Conservation (phyloP, 768 basidiomycete genomes). For the Pleurotus sapidus region DNA sequence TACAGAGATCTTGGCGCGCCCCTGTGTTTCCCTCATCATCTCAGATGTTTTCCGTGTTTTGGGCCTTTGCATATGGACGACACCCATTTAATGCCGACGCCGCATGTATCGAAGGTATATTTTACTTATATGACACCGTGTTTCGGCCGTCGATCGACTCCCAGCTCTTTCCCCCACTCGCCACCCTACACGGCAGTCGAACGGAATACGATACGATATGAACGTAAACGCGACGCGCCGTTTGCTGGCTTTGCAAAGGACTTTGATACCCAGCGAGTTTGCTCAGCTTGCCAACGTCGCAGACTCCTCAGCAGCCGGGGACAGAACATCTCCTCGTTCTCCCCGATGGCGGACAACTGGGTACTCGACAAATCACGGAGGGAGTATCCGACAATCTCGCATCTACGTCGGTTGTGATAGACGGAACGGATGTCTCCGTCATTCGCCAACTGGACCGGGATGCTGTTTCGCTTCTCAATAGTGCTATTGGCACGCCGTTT, state of each 20-base stretch:
- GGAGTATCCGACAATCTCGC: background rate
- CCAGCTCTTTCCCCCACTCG: background rate
- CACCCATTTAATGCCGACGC: background rate
- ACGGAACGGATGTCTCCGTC: background rate
- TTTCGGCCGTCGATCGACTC: no score
- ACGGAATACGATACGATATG: background rate
- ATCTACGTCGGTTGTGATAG: background rate
- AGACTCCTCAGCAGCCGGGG: background rate
- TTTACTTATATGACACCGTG: no score
- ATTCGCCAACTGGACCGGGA: background rate
- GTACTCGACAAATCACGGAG: background rate
- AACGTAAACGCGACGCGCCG: background rate
- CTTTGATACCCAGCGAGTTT: background rate
- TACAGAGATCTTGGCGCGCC: no score
- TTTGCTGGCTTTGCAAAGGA: background rate
- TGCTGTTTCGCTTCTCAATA: slow-evolving; percentile 19
- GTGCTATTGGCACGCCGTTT: slow-evolving; percentile 24
- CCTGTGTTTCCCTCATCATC: background rate
- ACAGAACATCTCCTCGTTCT: background rate
- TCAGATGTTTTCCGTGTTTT: background rate
- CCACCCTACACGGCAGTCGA: background rate
- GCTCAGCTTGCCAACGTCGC: background rate
- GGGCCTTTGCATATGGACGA: background rate
- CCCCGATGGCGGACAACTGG: background rate
- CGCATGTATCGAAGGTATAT: background rate